Percentiles rank a stretch among this genome's conserved stretches.
Evolutionary conservation across 139 green algal species (phyloP).

Genomic region (Raphidocelis subcapitata): DNA sequence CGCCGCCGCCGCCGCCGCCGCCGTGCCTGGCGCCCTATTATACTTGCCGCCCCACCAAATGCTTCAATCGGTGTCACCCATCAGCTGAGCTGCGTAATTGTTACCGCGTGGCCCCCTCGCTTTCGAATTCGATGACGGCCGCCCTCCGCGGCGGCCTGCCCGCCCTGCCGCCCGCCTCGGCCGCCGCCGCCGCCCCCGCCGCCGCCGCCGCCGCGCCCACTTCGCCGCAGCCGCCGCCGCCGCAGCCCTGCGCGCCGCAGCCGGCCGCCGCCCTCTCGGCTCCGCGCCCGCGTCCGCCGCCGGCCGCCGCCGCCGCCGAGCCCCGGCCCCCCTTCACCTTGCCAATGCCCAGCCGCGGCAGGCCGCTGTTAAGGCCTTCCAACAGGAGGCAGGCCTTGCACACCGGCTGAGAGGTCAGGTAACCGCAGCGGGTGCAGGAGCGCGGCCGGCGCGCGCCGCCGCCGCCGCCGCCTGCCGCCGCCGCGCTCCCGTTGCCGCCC

Average conservation of each 20-base stretch:
- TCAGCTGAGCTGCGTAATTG: no score
- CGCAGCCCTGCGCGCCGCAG: neutral
- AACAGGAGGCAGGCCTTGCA: constrained; percentile 92
- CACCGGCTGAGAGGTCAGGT: constrained; percentile 82
- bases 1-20: no score
- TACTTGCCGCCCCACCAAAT: no score
- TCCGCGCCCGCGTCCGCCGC: neutral
- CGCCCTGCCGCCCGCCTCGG: neutral
- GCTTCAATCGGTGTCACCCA: no score
- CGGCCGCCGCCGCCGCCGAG: neutral
- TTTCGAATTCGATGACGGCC: no score
- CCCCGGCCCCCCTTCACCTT: neutral
- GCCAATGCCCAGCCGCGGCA: constrained; percentile 57
- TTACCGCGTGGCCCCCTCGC: no score
- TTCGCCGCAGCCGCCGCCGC: neutral
- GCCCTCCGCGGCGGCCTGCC: no score
- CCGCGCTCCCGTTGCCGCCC: no score
- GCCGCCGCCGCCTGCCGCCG: neutral
- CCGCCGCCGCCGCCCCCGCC: neutral
- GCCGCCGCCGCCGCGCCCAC: neutral
- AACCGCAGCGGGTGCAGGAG: constrained; percentile 79
- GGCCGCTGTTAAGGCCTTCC: constrained; percentile 83
- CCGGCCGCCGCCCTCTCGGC: neutral
- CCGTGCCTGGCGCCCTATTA: no score
- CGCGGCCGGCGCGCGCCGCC: neutral